Percentiles rank a stretch among this genome's conserved stretches.
phyloP scores from a whole-genome alignment of 176 grass and related monocot genomes.

The Aegilops sharonensis region DNA sequence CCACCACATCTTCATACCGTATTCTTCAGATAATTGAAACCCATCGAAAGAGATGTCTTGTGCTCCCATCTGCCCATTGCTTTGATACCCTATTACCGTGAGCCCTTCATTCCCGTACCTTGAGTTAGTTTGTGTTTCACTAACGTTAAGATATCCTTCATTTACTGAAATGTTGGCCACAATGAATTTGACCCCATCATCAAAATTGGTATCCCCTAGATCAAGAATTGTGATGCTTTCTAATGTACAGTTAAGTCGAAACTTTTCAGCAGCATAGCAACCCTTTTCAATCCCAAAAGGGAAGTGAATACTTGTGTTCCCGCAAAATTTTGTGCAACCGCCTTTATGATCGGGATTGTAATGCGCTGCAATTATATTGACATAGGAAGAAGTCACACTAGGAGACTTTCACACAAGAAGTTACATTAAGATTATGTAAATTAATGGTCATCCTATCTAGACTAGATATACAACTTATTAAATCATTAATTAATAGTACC shows the following conservation, averaged over 20 bases:
- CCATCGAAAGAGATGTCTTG: neutral
- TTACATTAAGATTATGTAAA: too few species aligned
- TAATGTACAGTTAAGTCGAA: neutral
- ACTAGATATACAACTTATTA: too few species aligned
- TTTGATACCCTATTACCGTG: too few species aligned
- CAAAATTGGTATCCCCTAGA: too few species aligned
- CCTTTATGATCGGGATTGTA: neutral
- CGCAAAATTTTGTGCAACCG: neutral
- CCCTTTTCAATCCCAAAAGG: slow-evolving; percentile 35
- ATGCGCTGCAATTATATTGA: neutral
- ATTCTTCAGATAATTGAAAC: neutral
- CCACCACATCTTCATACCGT: slow-evolving; percentile 2
- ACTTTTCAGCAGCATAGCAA: neutral
- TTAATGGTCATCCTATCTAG: too few species aligned
- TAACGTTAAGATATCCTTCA: slow-evolving; percentile 2
- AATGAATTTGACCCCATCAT: neutral
- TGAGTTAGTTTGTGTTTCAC: neutral
- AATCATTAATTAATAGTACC: too few species aligned
- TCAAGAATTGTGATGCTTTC: neutral
- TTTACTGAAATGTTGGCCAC: neutral
- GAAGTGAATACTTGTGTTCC: slow-evolving; percentile 14
- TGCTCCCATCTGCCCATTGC: neutral
- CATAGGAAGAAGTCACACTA: neutral
- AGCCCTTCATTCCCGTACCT: neutral
- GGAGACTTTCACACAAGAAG: too few species aligned